A percentile compares a stretch with the other conserved stretches of the same genome.
Evolutionary conservation across 352 stramenopile genomes (phyloP).

Genomic region (Elongisporangium undulatum): DNA sequence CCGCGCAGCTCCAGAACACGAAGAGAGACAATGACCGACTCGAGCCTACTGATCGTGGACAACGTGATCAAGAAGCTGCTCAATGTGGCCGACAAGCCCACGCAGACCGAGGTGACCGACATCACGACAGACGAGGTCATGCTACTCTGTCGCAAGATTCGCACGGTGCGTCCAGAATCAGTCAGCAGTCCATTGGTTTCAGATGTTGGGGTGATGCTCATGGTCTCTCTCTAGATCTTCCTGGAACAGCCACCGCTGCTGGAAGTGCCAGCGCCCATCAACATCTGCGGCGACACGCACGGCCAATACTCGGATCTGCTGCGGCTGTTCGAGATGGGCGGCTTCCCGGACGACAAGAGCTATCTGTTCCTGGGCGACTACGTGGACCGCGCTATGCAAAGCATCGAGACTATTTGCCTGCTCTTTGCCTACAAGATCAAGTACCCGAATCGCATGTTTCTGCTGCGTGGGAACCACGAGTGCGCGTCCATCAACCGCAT

Average conservation of each 20-base stretch:
- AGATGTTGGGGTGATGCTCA: not conserved
- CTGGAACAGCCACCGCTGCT: slow-evolving; percentile 93
- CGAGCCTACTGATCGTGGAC: slow-evolving; percentile 55
- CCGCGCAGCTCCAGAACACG: not conserved
- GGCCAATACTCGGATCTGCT: slow-evolving; percentile 98
- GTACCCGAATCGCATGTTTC: slow-evolving; percentile 97
- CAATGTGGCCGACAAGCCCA: slow-evolving; percentile 64
- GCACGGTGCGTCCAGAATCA: slow-evolving; percentile 32
- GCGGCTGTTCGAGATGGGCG: slow-evolving; percentile 93
- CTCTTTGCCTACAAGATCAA: slow-evolving; percentile 99
- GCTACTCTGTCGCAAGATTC: slow-evolving; percentile 71
- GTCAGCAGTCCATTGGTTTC: not conserved
- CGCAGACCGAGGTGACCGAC: slow-evolving; percentile 75
- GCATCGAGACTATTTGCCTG: slow-evolving; percentile 97
- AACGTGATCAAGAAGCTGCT: slow-evolving; percentile 73
- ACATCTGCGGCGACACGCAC: slow-evolving; percentile 97
- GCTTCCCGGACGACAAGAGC: slow-evolving; percentile 82
- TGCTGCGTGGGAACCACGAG: slow-evolving; percentile 98
- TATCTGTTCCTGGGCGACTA: slow-evolving; percentile 88
- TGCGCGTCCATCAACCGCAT: slow-evolving; percentile 98
- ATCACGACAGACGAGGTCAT: slow-evolving; percentile 76
- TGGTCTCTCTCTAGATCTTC: slow-evolving; percentile 49
- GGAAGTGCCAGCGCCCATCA: slow-evolving; percentile 93
- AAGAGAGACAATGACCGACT: slow-evolving; percentile 32
- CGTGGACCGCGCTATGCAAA: slow-evolving; percentile 94